A percentile compares a stretch with the other conserved stretches of the same genome.
These are phyloP conservation scores for Cicer cuneatum DNA, from an alignment of 306 rosid species.

Conservation along the genomic window DNA sequence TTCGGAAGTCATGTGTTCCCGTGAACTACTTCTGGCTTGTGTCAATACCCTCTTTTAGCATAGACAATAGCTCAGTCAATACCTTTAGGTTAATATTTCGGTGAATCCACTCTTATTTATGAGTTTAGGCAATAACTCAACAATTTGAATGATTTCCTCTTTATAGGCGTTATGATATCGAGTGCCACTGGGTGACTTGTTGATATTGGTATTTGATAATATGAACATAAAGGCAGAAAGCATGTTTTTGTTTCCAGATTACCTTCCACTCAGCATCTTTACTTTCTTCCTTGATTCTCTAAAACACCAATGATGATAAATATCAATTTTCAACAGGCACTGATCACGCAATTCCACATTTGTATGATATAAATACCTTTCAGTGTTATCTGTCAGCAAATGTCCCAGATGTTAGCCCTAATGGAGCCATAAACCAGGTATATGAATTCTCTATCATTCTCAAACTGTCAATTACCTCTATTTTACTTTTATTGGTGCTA, in stretches of 20 bases:
- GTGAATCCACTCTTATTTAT: conserved; percentile 26
- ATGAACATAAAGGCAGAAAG: conserved; percentile 6
- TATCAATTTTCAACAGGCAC: conserved; percentile 65
- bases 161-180: background rate
- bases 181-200: conserved; percentile 8
- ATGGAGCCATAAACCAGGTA: conserved; percentile 93
- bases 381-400: conserved; percentile 82
- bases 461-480: conserved; percentile 19
- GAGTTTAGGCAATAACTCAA: conserved; percentile 6
- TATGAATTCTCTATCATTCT: conserved; percentile 42
- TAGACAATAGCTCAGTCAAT: conserved; percentile 4
- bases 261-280: conserved; percentile 7
- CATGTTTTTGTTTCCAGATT: conserved; percentile 17
- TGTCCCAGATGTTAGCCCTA: conserved; percentile 65
- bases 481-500: conserved; percentile 12
- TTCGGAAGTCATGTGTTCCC: conserved; percentile 24
- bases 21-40: conserved; percentile 30
- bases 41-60: background rate
- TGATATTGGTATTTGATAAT: background rate
- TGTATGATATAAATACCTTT: conserved; percentile 85
- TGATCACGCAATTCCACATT: conserved; percentile 89
- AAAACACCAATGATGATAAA: conserved; percentile 19
- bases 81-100: conserved; percentile 12
- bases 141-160: conserved; percentile 39
- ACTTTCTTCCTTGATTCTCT: conserved; percentile 19